A percentile compares a stretch with the other conserved stretches of the same genome.
phyloP scores from a whole-genome alignment of 2,329 filamentous ascomycete genomes.

The Penicillium sp. region DNA sequence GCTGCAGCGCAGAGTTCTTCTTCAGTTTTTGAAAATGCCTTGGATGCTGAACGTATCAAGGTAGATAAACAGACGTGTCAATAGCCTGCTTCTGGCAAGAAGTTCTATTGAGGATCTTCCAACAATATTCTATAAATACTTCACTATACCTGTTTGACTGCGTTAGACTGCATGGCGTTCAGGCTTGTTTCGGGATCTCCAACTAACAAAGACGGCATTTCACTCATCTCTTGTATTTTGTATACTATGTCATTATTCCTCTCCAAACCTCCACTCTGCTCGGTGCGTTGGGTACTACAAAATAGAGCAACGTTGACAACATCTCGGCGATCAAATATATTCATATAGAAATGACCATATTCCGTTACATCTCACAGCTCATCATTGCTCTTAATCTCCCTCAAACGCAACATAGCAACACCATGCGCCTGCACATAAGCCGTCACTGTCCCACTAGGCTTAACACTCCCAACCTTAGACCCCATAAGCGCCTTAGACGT shows the following conservation, averaged over 20 bases:
- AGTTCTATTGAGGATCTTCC: background rate
- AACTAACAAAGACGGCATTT: conserved; percentile 1
- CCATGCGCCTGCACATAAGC: conserved; percentile 51
- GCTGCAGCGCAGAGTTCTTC: conserved; percentile 3
- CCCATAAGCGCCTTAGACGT: conserved; percentile 44
- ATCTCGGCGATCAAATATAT: background rate
- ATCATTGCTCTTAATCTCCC: conserved; percentile 43
- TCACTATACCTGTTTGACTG: background rate
- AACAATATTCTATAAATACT: background rate
- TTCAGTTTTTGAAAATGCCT: conserved; percentile 3
- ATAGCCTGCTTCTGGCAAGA: background rate
- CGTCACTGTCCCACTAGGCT: conserved; percentile 43
- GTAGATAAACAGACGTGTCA: conserved; percentile 1
- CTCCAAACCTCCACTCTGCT: conserved; percentile 9
- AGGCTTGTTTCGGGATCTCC: background rate
- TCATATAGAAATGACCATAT: background rate
- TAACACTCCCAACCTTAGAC: conserved; percentile 45
- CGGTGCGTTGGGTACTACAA: background rate
- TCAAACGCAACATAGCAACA: conserved; percentile 52
- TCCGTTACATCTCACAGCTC: conserved; percentile 37
- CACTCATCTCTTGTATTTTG: background rate
- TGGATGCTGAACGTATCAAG: conserved; percentile 5
- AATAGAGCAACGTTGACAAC: background rate
- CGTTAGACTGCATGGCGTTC: conserved; percentile 11
- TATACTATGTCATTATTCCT: conserved; percentile 13